Evolutionary conservation across 2,329 filamentous ascomycete genomes (phyloP), one percentile per base, ranked within the genome.

Genomic region (Aspergillus viridinutans): DNA sequence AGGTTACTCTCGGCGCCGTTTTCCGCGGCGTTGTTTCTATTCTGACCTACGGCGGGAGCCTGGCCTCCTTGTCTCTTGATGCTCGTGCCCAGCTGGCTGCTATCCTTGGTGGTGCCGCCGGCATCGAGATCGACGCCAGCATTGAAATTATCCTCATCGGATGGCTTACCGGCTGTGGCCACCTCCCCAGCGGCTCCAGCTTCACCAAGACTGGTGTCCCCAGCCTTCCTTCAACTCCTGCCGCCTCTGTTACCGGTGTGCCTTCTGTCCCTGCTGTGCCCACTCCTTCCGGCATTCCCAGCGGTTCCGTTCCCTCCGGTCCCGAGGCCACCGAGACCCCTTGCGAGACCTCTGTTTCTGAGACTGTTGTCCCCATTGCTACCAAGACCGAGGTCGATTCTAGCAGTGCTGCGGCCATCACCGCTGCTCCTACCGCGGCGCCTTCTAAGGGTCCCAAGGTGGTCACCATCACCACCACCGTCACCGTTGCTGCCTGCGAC

Each of bases 81-180:
- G 66, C 71, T 57, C 67, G 70, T 59, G 63, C 72, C 52, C 67
- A 75, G 64, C 64, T 75, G 23, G 66, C 70, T 67, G 72, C 70
- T 56, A 64, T 74, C 64, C 62, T 73, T 26, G 62, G 67, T 64
- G 72, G 72, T 50, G 61, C 62, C 28, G 50, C 79, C 12, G 72
- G 72, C 53, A 80, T 85, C 55, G 78, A 80, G 26, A 69, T 84
- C 52, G 79, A 81, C 64, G 73, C 70, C 47, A 76, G 80, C 62
- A 81, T 82, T 69, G 76, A 81, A 64, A 73, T 81, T 60, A 82
- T 82, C 59, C 70, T 80, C 58, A 74, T 82, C 61, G 60, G 68
- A 56, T 73, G 69, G 69, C 64, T 72, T 55, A 71, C 67, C 45
- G 71, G 69, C 58, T 70, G 69, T 64, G 61, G 62, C 52, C 52